Evolutionary conservation across 805 yeast genomes (phyloP).

Genomic region (Kazachstania taianensis): DNA sequence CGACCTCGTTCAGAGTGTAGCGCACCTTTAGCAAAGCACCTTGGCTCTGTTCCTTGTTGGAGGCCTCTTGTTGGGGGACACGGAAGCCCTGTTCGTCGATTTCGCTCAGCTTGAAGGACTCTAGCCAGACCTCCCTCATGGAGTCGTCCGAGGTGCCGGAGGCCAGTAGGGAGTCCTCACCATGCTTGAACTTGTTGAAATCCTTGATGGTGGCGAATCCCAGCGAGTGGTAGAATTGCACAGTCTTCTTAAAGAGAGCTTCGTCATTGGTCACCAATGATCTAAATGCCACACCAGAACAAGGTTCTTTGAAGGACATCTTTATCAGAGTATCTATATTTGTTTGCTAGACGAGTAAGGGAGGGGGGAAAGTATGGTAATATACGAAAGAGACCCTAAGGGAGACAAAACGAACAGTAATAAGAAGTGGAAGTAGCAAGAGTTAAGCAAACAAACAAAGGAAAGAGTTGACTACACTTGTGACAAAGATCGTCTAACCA

Average conservation of each 20-base stretch:
- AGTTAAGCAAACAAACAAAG: too few relatives aligned
- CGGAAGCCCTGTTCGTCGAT: constrained; percentile 51
- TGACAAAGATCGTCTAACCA: too few relatives aligned
- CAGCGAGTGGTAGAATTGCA: constrained; percentile 47
- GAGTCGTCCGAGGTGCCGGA: constrained; percentile 59
- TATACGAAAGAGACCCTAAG: too few relatives aligned
- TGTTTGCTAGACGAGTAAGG: too few relatives aligned
- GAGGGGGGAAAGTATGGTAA: too few relatives aligned
- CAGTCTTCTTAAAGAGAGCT: constrained; percentile 35
- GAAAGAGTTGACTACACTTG: too few relatives aligned
- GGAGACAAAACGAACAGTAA: too few relatives aligned
- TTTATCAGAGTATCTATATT: neutral
- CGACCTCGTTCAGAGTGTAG: constrained; percentile 29
- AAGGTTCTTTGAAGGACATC: constrained; percentile 15
- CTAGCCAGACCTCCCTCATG: constrained; percentile 61
- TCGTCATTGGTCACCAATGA: constrained; percentile 51
- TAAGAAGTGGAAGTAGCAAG: too few relatives aligned
- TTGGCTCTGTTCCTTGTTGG: constrained; percentile 31
- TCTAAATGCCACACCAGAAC: constrained; percentile 42
- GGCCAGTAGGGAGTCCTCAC: constrained; percentile 25
- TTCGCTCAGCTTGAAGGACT: constrained; percentile 53
- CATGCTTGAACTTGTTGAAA: constrained; percentile 41
- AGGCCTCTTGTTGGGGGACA: constrained; percentile 39
- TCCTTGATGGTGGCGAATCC: constrained; percentile 55
- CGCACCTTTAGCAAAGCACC: constrained; percentile 43